Percentiles rank a stretch among this genome's conserved stretches.
These are phyloP conservation scores for Endothia cerciana DNA, from an alignment of 2,329 filamentous ascomycete genomes.

Conservation along the genomic window DNA sequence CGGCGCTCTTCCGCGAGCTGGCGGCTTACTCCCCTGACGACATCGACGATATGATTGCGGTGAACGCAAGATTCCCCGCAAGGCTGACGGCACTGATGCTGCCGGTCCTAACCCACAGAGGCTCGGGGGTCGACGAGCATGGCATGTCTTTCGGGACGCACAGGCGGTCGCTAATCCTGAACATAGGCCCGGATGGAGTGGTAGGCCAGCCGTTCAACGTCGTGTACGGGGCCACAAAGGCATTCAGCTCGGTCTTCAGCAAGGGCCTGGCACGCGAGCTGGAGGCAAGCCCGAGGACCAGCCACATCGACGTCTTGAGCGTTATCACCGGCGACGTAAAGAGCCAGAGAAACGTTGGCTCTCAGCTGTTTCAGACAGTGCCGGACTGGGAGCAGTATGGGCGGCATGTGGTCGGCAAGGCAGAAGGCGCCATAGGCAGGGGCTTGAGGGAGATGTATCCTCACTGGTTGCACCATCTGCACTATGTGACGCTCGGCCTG, in stretches of 20 bases:
- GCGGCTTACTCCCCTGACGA: conserved; percentile 36
- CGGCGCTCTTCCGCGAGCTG: conserved; percentile 34
- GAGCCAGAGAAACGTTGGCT: conserved; percentile 32
- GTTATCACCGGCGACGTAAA: conserved; percentile 38
- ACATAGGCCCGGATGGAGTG: conserved; percentile 35
- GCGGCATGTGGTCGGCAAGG: conserved; percentile 30
- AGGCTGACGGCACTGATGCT: conserved; percentile 39
- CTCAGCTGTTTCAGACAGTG: no score
- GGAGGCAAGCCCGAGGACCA: conserved; percentile 29
- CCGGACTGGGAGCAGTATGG: conserved; percentile 32
- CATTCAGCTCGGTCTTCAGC: conserved; percentile 38
- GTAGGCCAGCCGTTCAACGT: conserved; percentile 37
- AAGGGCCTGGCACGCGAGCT: conserved; percentile 37
- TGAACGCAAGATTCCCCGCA: conserved; percentile 42
- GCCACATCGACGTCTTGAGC: conserved; percentile 37
- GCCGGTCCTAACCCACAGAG: conserved; percentile 32
- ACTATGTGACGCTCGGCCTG: conserved; percentile 4
- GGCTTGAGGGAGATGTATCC: conserved; percentile 35
- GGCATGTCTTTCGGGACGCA: conserved; percentile 17
- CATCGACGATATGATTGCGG: conserved; percentile 38
- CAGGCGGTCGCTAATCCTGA: conserved; percentile 37
- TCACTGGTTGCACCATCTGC: conserved; percentile 35
- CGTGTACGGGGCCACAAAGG: conserved; percentile 39
- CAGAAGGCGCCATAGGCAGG: conserved; percentile 32
- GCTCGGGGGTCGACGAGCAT: conserved; percentile 13